These are phyloP conservation scores for Theileria equi DNA, from an alignment of 169 alveolate genomes.

Conservation along the genomic window DNA sequence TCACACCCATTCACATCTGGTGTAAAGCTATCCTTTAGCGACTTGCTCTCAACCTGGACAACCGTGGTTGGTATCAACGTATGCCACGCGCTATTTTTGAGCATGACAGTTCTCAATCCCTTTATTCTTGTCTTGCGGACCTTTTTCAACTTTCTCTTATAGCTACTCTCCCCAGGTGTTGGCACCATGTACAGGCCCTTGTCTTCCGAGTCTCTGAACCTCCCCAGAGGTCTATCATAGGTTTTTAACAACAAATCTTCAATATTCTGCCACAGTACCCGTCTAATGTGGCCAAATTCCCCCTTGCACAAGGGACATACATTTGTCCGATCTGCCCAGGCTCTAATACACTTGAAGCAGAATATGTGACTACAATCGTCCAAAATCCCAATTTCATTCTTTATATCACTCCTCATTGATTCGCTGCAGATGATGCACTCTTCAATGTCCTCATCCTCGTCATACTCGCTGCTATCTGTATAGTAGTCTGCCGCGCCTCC, in stretches of 20 bases:
- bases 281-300: constrained; percentile 55
- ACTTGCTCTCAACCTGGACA: constrained; percentile 19
- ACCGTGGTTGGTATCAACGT: constrained; percentile 17
- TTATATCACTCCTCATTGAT: constrained; percentile 2
- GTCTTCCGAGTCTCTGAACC: neutral
- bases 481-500: neutral
- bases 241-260: constrained; percentile 1
- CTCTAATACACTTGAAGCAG: constrained; percentile 64
- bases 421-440: constrained; percentile 64
- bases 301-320: constrained; percentile 68
- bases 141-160: neutral
- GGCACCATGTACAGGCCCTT: neutral
- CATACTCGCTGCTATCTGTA: neutral
- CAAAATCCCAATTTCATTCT: constrained; percentile 43
- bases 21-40: constrained; percentile 12
- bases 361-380: constrained; percentile 62
- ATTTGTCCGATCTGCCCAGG: constrained; percentile 66
- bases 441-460: constrained; percentile 18
- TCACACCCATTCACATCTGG: constrained; percentile 70
- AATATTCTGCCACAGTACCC: constrained; percentile 22
- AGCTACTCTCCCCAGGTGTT: neutral
- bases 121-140: neutral
- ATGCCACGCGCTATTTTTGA: neutral
- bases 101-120: constrained; percentile 2
- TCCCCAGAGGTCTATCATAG: neutral